Evolutionary conservation across 768 basidiomycete genomes (phyloP), one percentile per base, ranked within the genome.

Genomic region (Amanita molliuscula): DNA sequence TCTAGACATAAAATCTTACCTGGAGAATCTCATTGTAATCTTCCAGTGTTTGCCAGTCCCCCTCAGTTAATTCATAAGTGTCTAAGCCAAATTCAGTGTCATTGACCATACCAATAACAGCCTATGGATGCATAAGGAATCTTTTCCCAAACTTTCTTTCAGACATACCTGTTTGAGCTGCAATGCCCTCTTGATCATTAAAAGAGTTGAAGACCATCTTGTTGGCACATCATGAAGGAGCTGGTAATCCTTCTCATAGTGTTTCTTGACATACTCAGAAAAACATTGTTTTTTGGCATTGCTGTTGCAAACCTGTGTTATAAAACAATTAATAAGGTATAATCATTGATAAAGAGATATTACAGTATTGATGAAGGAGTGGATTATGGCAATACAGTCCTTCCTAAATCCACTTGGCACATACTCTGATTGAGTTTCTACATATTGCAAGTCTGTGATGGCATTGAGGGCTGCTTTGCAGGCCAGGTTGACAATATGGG

Each of bases 191-290:
- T 62, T 55, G 43, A 64, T 59, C 64, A 66, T 66, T 0, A 61
- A 48, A 10, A 58, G 48, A 5, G 65, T 61, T 15, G 63, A 66
- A 10, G 61, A 65, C 66, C 66, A 67, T 1, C 58, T 44, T 15
- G 61, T 62, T 16, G 53, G 52, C 38, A 67, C 59, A 53, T 66
- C 62, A 3, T 54, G 51, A 33, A 67, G 47, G 3, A 67, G 61
- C 44, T 67, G 59, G 16, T 62, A 56, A 18, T 59, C 54, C 20
- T 52, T 41, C 18, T 42, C 10, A 28, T 41, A 23, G 13, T 37
- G 8, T 6, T 48, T 25, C 23, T 23, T 16, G 13, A 43, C 42
- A 34, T 51, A 41, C 10, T 54, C 35, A 8, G 53, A 15, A 48
- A 59, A 60, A 6, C 42, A 6, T 9, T 43, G 8, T 26, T 25